Evolutionary conservation across 2,329 filamentous ascomycete genomes (phyloP).

Genomic region (Hypomyces perniciosus): DNA sequence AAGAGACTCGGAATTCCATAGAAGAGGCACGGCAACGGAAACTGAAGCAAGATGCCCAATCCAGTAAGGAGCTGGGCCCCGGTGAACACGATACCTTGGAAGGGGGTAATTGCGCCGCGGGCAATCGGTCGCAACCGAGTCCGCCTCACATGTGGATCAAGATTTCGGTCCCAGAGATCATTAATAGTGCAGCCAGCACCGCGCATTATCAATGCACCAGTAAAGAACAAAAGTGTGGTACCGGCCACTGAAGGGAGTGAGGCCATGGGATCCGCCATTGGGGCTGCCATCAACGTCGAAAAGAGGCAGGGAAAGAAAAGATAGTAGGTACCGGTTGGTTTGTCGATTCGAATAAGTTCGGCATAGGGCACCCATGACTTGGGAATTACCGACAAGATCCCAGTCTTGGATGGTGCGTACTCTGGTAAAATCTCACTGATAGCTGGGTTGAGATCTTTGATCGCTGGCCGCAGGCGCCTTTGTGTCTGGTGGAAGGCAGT

Average conservation of each 20-base stretch:
- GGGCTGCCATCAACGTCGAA: slow-evolving; percentile 74
- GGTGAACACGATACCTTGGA: slow-evolving; percentile 67
- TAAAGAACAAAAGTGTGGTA: slow-evolving; percentile 64
- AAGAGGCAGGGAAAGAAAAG: slow-evolving; percentile 82
- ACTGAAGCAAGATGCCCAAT: slow-evolving; percentile 67
- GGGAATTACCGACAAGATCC: slow-evolving; percentile 65
- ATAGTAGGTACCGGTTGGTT: slow-evolving; percentile 76
- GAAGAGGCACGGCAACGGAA: slow-evolving; percentile 66
- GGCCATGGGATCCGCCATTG: slow-evolving; percentile 56
- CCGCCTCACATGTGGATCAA: slow-evolving; percentile 72
- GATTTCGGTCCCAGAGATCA: slow-evolving; percentile 82
- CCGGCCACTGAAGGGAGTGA: slow-evolving; percentile 55
- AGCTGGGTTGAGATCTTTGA: slow-evolving; percentile 9
- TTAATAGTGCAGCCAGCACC: slow-evolving; percentile 86
- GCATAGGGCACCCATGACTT: slow-evolving; percentile 69
- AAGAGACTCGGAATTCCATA: slow-evolving; percentile 71
- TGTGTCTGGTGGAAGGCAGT: slow-evolving; percentile 21
- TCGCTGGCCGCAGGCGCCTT: slow-evolving; percentile 14
- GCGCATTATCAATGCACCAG: slow-evolving; percentile 77
- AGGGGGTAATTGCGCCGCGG: slow-evolving; percentile 66
- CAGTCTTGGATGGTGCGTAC: slow-evolving; percentile 67
- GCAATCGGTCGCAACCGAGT: slow-evolving; percentile 77
- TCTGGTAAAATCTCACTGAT: slow-evolving; percentile 14
- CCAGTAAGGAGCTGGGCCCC: slow-evolving; percentile 68
- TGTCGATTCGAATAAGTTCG: slow-evolving; percentile 75